Percentiles rank a stretch among this genome's conserved stretches.
phyloP scores from a whole-genome alignment of 768 basidiomycete species.

The Xerocomellus chrysenteron region DNA sequence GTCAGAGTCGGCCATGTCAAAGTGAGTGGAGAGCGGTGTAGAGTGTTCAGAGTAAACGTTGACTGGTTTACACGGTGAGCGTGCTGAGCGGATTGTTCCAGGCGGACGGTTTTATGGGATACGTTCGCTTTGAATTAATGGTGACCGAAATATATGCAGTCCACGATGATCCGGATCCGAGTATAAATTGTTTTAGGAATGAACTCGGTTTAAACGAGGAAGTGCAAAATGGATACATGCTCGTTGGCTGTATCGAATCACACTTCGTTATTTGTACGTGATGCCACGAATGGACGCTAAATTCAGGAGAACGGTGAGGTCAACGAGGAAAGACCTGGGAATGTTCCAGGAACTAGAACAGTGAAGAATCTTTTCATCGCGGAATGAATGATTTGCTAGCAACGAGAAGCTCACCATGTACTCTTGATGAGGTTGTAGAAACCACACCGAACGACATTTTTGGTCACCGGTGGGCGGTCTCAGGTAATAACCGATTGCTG shows the following conservation, averaged over 20 bases:
- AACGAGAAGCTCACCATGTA: not conserved
- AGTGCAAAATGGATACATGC: slow-evolving; percentile 15
- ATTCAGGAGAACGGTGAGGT: slow-evolving; percentile 29
- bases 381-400: not conserved
- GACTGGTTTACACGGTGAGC: not conserved
- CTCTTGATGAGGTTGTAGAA: not conserved
- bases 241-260: not conserved
- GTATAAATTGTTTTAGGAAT: slow-evolving; percentile 16
- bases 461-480: not conserved
- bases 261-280: slow-evolving; percentile 28
- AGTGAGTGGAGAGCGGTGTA: not conserved
- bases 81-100: not conserved
- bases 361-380: not conserved
- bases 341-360: slow-evolving; percentile 2
- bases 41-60: not conserved
- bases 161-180: slow-evolving; percentile 29
- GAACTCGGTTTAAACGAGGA: slow-evolving; percentile 15
- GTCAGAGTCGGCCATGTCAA: slow-evolving; percentile 34
- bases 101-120: slow-evolving; percentile 2
- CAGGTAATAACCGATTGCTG: not conserved
- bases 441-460: not conserved
- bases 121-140: not conserved
- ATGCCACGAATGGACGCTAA: slow-evolving; percentile 19
- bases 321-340: slow-evolving; percentile 9
- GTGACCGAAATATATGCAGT: slow-evolving; percentile 15